Evolutionary conservation across 305 asterid species (phyloP).

Genomic region (Lippia alba): DNA sequence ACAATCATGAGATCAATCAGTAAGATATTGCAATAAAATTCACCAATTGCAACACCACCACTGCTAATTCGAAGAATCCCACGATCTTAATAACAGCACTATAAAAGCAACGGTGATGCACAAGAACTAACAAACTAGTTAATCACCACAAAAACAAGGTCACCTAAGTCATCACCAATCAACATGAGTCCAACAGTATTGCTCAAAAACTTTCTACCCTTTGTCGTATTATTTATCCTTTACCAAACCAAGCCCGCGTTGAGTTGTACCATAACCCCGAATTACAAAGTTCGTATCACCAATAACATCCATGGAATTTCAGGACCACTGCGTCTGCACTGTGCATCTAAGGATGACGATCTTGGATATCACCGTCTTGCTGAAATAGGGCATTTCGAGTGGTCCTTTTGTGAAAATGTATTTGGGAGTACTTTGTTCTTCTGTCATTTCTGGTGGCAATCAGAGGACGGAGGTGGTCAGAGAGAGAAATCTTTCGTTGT

Average conservation of each 20-base stretch:
- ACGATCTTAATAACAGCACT: background rate
- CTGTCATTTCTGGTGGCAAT: conserved; percentile 2
- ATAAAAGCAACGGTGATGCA: background rate
- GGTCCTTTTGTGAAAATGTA: background rate
- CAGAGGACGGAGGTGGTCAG: background rate
- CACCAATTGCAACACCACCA: background rate
- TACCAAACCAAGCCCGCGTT: background rate
- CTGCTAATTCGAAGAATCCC: background rate
- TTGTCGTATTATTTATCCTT: conserved; percentile 1
- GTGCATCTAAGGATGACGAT: conserved; percentile 5
- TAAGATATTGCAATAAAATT: background rate
- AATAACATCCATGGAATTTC: background rate
- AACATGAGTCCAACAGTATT: background rate
- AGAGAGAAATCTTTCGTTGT: background rate
- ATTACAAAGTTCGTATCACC: background rate
- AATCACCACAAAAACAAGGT: background rate
- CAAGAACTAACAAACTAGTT: background rate
- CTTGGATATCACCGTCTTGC: conserved; percentile 1
- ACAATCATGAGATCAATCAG: no score
- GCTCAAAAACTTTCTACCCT: background rate
- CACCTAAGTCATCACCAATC: no score
- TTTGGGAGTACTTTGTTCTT: background rate
- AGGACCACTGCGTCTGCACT: background rate
- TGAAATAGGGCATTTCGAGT: background rate
- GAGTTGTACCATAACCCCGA: background rate